Evolutionary conservation across 306 rosid genomes (phyloP).

Genomic region (Prunus mongolica): DNA sequence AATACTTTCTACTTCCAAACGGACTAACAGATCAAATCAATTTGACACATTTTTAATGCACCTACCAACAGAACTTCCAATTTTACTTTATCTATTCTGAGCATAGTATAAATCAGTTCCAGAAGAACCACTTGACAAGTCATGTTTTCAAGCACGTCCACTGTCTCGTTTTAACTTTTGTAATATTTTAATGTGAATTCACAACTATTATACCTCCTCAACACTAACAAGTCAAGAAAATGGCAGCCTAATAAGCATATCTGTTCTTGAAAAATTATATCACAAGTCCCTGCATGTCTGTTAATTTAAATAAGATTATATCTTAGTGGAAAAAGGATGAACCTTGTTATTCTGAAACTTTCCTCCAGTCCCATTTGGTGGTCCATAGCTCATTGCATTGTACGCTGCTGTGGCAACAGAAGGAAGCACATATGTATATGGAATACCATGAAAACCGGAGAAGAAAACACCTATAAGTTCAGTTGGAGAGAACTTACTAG

Average conservation of each 20-base stretch:
- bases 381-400: slow-evolving; percentile 55
- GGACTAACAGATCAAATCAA: neutral
- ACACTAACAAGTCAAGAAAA: neutral
- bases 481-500: slow-evolving; percentile 32
- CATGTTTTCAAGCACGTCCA: neutral
- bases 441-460: slow-evolving; percentile 68
- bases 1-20: neutral
- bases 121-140: neutral
- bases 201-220: neutral
- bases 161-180: neutral
- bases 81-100: neutral
- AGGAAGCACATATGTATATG: slow-evolving; percentile 61
- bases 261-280: neutral
- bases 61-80: neutral
- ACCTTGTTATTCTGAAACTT: slow-evolving; percentile 86
- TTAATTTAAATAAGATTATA: slow-evolving; percentile 23
- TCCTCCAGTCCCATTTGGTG: slow-evolving; percentile 62
- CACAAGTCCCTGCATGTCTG: neutral
- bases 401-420: slow-evolving; percentile 73
- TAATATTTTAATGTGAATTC: neutral
- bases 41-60: neutral
- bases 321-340: slow-evolving; percentile 23
- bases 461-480: slow-evolving; percentile 53
- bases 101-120: neutral
- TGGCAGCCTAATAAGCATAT: neutral